Conservation (phyloP, 129 eudicot genomes). For the Artemisia tridentata region DNA sequence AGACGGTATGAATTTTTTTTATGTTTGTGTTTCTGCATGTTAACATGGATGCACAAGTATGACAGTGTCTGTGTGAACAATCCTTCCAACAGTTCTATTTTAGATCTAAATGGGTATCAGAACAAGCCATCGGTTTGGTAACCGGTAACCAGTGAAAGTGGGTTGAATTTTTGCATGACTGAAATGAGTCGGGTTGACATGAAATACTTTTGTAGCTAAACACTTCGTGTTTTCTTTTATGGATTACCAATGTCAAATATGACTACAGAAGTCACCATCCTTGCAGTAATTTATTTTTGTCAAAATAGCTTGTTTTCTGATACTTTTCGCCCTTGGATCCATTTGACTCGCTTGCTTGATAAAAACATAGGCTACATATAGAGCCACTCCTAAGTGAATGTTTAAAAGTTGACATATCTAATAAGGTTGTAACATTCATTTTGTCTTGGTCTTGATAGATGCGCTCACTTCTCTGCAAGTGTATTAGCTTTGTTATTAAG, state of each 20-base stretch:
- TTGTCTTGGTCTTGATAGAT: neutral
- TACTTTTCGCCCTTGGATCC: neutral
- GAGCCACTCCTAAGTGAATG: too few species aligned
- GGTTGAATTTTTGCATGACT: neutral
- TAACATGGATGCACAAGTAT: too few species aligned
- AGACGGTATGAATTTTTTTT: conserved; percentile 55
- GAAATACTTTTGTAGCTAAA: too few species aligned
- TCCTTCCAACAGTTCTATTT: too few species aligned
- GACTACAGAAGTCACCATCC: neutral
- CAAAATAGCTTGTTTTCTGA: neutral
- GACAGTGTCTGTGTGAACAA: too few species aligned
- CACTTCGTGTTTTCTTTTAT: neutral
- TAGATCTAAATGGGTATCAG: neutral
- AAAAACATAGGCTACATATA: too few species aligned
- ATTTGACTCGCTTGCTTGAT: too few species aligned
- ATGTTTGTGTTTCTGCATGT: neutral
- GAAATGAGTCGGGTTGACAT: too few species aligned
- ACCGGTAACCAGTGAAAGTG: neutral
- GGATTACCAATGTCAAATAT: neutral
- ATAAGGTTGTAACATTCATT: too few species aligned
- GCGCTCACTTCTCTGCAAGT: neutral
- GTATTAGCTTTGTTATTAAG: neutral
- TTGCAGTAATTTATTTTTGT: neutral
- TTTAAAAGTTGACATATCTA: too few species aligned
- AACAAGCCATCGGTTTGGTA: neutral